Base-by-base conservation (phyloP, 352 stramenopile species). In the Phytophthora pinifolia region DNA sequence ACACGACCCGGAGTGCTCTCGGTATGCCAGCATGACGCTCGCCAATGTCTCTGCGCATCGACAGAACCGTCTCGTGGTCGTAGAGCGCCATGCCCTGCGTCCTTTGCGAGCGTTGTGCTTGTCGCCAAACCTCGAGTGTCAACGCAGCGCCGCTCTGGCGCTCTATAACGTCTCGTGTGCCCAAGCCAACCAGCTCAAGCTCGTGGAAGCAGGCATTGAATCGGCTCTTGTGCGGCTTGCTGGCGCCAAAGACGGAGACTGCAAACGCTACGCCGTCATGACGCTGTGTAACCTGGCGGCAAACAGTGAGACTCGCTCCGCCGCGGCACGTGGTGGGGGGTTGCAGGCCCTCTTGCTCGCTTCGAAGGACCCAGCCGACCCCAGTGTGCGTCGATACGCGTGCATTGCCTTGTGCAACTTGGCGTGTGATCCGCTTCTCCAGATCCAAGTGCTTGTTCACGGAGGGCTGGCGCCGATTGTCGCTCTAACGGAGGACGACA, bases 91-190 rank as follows among this genome's bases (percentile, higher is more conserved):
- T 14, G 90, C 76, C 8, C 51, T 98, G 20, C 58, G 57, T 6
- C 88, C 84, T 13, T 65, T 99, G 20, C 79, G 78, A 15, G 79
- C 65, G 13, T 75, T 98, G 15, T 85, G 89, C 30, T 83, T 88
- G 46, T 87, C 79, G 13, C 69, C 80, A 15, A 85, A 89, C 38
- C 72, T 98, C 14, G 92, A 98, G 51, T 92, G 89, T 46, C 91
- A 98, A 50, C 86, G 94, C 46, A 96, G 87, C 22, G 89, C 86
- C 8, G 88, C 89, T 4, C 71, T 98, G 6, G 84, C 92, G 10
- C 72, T 98, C 9, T 99, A 98, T 81, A 98, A 99, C 50, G 78
- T 98, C 4, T 98, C 91, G 7, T 97, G 91, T 41, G 88, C 87
- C 7, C 79, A 94, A 49, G 63, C 65, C 6, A 98, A 98, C 56